phyloP scores from a whole-genome alignment of 352 stramenopile genomes.

The Thalassiosira hispida region DNA sequence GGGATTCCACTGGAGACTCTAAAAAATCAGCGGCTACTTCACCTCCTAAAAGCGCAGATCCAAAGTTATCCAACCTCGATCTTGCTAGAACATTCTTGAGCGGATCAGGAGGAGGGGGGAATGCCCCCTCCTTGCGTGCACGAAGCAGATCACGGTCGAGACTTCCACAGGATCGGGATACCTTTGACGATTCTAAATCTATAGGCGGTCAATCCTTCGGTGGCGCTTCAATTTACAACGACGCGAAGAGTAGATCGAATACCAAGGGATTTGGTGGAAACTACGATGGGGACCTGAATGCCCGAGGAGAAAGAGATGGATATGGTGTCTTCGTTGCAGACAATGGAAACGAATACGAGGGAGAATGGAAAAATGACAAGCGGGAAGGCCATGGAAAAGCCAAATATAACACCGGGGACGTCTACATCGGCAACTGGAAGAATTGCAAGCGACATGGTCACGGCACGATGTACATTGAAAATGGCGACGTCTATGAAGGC shows the following conservation, averaged over 20 bases:
- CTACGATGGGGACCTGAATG: conserved; percentile 57
- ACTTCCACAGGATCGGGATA: conserved; percentile 48
- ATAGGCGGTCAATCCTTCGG: conserved; percentile 43
- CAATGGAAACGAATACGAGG: conserved; percentile 90
- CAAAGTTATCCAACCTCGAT: conserved; percentile 57
- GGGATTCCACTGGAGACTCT: conserved; percentile 15
- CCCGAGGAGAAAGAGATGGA: conserved; percentile 73
- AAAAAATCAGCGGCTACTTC: conserved; percentile 13
- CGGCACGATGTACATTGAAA: conserved; percentile 57
- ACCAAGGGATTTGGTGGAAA: conserved; percentile 49
- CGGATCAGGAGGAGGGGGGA: conserved; percentile 1
- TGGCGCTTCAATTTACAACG: conserved; percentile 50
- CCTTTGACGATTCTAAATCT: conserved; percentile 51
- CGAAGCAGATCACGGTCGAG: conserved; percentile 44
- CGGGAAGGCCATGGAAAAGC: conserved; percentile 69
- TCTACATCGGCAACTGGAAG: conserved; percentile 56
- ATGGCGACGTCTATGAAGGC: conserved; percentile 53
- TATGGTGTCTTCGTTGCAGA: conserved; percentile 88
- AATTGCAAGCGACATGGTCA: conserved; percentile 56
- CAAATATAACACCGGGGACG: conserved; percentile 58
- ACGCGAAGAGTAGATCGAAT: conserved; percentile 26
- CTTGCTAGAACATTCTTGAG: conserved; percentile 49
- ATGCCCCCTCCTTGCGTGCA: conserved; percentile 6
- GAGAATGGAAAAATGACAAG: conserved; percentile 84
- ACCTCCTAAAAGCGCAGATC: conserved; percentile 17